These are phyloP conservation scores for Zymoseptoria ardabiliae DNA, from an alignment of 2,329 filamentous ascomycete genomes.

Conservation along the genomic window DNA sequence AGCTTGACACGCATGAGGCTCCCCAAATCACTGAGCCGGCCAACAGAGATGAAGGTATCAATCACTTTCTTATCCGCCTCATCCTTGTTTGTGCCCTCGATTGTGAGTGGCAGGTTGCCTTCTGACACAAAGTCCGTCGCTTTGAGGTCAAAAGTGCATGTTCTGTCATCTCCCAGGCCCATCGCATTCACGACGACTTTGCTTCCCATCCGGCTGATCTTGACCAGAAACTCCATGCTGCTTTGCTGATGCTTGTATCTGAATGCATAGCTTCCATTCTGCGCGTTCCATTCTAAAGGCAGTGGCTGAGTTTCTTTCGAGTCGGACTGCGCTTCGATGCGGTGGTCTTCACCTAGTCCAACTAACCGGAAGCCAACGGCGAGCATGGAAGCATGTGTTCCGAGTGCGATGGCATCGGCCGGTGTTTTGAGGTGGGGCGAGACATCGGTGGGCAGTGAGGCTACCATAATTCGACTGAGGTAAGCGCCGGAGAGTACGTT, in stretches of 20 bases:
- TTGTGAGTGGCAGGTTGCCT: conserved; percentile 46
- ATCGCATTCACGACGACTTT: conserved; percentile 80
- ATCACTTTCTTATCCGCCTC: conserved; percentile 39
- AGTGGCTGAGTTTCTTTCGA: conserved; percentile 52
- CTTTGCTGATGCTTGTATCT: conserved; percentile 82
- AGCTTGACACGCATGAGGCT: conserved; percentile 68
- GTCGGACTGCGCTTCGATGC: conserved; percentile 38
- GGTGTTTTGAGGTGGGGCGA: conserved; percentile 52
- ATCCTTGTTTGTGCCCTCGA: conserved; percentile 24
- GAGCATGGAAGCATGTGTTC: conserved; percentile 75
- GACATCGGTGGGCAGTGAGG: conserved; percentile 35
- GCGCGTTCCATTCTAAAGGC: conserved; percentile 72
- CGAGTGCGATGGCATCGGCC: conserved; percentile 76
- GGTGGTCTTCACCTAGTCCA: conserved; percentile 77
- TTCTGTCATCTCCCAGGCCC: conserved; percentile 72
- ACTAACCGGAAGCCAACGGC: conserved; percentile 73
- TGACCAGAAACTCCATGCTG: conserved; percentile 74
- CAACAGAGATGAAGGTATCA: conserved; percentile 65
- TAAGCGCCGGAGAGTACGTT: conserved; percentile 39
- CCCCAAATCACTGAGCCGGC: conserved; percentile 61
- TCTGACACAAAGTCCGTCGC: conserved; percentile 67
- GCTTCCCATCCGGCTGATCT: conserved; percentile 70
- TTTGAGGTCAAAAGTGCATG: conserved; percentile 66
- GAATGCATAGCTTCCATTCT: conserved; percentile 65
- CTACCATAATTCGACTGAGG: conserved; percentile 38